phyloP scores from a whole-genome alignment of 768 basidiomycete genomes.

The Boletus tylopilopsis region DNA sequence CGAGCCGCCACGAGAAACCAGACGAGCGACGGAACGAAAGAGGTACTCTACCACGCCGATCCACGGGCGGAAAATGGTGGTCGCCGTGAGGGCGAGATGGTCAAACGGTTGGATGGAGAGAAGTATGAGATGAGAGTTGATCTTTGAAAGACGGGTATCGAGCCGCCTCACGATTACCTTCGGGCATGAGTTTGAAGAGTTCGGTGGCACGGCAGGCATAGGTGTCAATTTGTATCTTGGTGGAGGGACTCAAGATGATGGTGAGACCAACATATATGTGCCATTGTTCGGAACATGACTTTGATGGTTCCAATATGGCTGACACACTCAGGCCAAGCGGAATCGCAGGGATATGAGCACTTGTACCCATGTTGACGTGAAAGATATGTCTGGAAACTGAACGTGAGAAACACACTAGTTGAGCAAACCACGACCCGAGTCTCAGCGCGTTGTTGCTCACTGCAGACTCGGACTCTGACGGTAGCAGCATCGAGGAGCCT shows the following conservation, averaged over 20 bases:
- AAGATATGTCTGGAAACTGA: slow-evolving; percentile 2
- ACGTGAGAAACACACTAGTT: too few species aligned
- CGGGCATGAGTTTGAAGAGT: slow-evolving; percentile 94
- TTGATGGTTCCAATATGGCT: slow-evolving; percentile 98
- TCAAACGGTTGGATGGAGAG: slow-evolving; percentile 84
- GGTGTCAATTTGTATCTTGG: slow-evolving; percentile 84
- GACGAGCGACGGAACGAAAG: slow-evolving; percentile 64
- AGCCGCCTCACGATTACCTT: slow-evolving; percentile 37
- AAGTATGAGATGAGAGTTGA: slow-evolving; percentile 89
- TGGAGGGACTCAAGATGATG: slow-evolving; percentile 91
- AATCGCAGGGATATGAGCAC: slow-evolving; percentile 89
- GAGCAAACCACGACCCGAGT: too few species aligned
- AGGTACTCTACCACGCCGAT: slow-evolving; percentile 96
- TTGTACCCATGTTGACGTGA: slow-evolving; percentile 84
- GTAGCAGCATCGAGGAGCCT: too few species aligned
- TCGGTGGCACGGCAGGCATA: slow-evolving; percentile 83
- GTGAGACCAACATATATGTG: slow-evolving; percentile 99
- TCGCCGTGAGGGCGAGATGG: slow-evolving; percentile 91
- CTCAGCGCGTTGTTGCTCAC: too few species aligned
- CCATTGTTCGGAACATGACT: slow-evolving; percentile 91
- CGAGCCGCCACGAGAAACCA: slow-evolving; percentile 89
- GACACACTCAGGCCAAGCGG: slow-evolving; percentile 88
- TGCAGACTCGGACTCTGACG: too few species aligned
- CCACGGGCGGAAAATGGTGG: slow-evolving; percentile 94
- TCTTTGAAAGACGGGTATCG: slow-evolving; percentile 61